Base-by-base conservation (phyloP, 495 filamentous ascomycete species). In the Daldinia caldariorum region DNA sequence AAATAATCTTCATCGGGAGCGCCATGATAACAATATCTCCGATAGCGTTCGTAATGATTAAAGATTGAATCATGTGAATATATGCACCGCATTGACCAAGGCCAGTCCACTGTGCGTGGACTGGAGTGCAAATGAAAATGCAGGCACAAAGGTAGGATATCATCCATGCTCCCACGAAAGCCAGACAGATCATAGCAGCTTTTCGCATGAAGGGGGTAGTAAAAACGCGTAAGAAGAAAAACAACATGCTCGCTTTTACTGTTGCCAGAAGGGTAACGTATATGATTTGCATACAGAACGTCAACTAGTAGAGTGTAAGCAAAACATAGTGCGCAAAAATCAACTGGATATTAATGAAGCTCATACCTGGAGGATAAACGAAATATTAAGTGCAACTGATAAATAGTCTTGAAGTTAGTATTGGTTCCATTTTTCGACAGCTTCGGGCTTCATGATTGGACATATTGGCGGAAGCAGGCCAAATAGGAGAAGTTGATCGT, bases 41-140 rank as follows among this genome's bases (percentile, higher is more conserved):
- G 5, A 82, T 50, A 34, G 85, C 83, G 61, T 88, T 86, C 77
- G 86, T 85, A 16, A 80, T 80, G 69, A 86, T 85, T 76, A 86
- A 81, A 3, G 85, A 73, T 0, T 78, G 80, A 47, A 73, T 69
- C 53, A 63, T 56, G 12, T 51, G 64, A 26, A 72, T 74, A 45
- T 64, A 64, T 6, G 61, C 51, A 29, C 61, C 61, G 31, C 61
- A 61, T 35, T 8, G 39, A 26, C 66, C 66, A 12, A 57, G 13
- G 14, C 66, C 66, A 49, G 58, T 69, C 66, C 66, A 69, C 60
- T 69, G 66, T 10, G n/a, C 66, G 4, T 49, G 59, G 51, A 82
- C 69, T 3, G 79, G 79, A 10, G 43, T 59, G 71, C 79, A 82
- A 26, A 81, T 67, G 47, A 82, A 73, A 16, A 79, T 74, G 0